Evolutionary conservation across 805 yeast genomes (phyloP).

Genomic region (Blastobotrys mokoenaii): DNA sequence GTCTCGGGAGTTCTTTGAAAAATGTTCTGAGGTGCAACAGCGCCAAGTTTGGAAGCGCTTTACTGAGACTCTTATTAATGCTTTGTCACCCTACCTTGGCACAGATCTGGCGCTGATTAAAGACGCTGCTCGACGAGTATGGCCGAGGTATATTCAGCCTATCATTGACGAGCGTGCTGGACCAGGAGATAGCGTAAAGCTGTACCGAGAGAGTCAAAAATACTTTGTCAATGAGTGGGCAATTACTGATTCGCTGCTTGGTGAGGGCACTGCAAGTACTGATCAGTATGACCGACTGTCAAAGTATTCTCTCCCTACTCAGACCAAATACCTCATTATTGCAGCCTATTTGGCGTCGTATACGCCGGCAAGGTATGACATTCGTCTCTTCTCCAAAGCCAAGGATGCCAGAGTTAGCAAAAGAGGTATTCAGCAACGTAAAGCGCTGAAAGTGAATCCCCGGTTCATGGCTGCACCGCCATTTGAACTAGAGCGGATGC

Average conservation of each 20-base stretch:
- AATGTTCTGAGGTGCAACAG: constrained; percentile 10
- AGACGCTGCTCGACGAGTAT: constrained; percentile 21
- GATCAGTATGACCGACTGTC: constrained; percentile 1
- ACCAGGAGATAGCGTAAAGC: constrained; percentile 16
- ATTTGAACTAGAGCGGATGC: constrained; percentile 69
- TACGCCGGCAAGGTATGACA: constrained; percentile 60
- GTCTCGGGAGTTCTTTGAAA: too few species aligned
- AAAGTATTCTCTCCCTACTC: constrained; percentile 34
- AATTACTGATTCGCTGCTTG: constrained; percentile 14
- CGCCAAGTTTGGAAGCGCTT: constrained; percentile 35
- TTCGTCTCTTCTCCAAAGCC: constrained; percentile 58
- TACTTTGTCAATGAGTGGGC: constrained; percentile 22
- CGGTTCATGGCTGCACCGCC: constrained; percentile 59
- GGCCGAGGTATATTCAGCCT: constrained; percentile 28
- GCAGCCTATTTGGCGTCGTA: constrained; percentile 82
- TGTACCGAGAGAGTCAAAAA: constrained; percentile 18
- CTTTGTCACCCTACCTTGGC: constrained; percentile 39
- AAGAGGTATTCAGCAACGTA: constrained; percentile 35
- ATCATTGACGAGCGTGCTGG: constrained; percentile 9
- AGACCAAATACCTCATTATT: constrained; percentile 63
- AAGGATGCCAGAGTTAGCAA: constrained; percentile 36
- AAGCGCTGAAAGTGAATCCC: constrained; percentile 34
- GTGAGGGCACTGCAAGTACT: constrained; percentile 5
- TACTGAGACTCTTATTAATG: constrained; percentile 35
- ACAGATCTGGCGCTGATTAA: constrained; percentile 28